Conservation (phyloP, 495 filamentous ascomycete species). For the Talaromyces wortmannii region DNA sequence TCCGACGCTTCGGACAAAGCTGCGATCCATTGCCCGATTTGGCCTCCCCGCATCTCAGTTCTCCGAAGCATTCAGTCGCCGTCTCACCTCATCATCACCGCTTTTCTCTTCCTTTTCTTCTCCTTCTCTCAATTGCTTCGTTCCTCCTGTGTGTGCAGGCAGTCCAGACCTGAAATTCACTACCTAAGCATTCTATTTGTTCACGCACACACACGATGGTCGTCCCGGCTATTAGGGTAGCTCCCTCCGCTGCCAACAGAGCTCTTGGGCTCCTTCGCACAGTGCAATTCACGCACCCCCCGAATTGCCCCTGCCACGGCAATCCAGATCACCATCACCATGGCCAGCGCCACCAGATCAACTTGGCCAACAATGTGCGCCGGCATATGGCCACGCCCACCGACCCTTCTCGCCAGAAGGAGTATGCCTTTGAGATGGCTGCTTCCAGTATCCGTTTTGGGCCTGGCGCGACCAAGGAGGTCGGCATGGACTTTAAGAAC, state of each 20-base stretch:
- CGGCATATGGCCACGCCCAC: slow-evolving; percentile 66
- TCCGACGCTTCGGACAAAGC: background rate
- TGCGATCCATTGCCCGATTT: background rate
- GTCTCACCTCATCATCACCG: background rate
- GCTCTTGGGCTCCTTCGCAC: slow-evolving; percentile 81
- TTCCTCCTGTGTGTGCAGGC: too few species aligned
- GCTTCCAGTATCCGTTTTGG: slow-evolving; percentile 92
- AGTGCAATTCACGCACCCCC: slow-evolving; percentile 84
- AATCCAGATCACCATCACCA: slow-evolving; percentile 72
- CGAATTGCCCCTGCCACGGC: slow-evolving; percentile 85
- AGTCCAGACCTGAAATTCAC: background rate
- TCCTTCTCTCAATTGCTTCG: too few species aligned
- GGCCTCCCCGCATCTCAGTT: background rate
- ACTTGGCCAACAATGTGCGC: slow-evolving; percentile 46
- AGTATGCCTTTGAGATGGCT: slow-evolving; percentile 98
- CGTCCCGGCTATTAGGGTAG: slow-evolving; percentile 50
- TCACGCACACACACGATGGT: slow-evolving; percentile 24
- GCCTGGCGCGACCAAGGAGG: slow-evolving; percentile 86
- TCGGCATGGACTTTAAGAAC: slow-evolving; percentile 98
- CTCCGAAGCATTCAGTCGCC: background rate
- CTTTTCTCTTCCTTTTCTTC: background rate
- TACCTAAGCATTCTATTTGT: background rate
- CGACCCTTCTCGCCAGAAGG: slow-evolving; percentile 68
- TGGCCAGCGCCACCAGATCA: slow-evolving; percentile 33
- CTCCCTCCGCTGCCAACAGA: slow-evolving; percentile 61